These are phyloP conservation scores for Piper betle DNA, from an alignment of 164 flowering plant genomes.

Conservation along the genomic window DNA sequence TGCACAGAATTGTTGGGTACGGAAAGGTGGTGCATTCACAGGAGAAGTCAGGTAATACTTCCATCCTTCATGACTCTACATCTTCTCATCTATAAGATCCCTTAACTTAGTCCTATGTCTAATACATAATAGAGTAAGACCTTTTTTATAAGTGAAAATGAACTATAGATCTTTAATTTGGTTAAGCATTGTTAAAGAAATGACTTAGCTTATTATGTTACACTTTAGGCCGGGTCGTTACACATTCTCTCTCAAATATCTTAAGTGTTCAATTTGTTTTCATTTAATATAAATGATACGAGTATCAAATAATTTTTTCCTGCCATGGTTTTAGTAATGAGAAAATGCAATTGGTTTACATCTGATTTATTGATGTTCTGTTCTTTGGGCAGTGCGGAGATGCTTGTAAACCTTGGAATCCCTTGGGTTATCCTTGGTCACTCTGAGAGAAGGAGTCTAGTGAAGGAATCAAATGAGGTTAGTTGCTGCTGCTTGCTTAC, in stretches of 20 bases:
- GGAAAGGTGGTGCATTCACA: conserved; percentile 84
- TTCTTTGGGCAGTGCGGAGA: conserved; percentile 52
- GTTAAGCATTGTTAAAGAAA: too few species aligned
- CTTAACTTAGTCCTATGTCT: too few species aligned
- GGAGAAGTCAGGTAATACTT: conserved; percentile 63
- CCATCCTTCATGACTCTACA: not conserved
- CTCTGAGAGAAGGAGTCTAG: conserved; percentile 58
- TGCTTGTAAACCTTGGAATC: conserved; percentile 63
- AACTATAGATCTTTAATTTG: too few species aligned
- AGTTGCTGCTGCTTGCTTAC: not conserved
- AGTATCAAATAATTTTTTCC: not conserved
- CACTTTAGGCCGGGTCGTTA: too few species aligned
- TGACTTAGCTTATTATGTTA: too few species aligned
- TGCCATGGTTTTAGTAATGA: not conserved
- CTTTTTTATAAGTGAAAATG: too few species aligned
- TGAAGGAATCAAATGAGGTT: conserved; percentile 67
- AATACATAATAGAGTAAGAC: too few species aligned
- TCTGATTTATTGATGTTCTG: not conserved
- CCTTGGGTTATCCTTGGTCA: conserved; percentile 90
- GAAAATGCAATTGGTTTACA: not conserved
- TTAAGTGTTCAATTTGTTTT: too few species aligned
- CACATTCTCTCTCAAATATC: too few species aligned
- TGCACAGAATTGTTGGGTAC: conserved; percentile 85
- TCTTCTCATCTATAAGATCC: too few species aligned
- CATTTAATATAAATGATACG: too few species aligned